A percentile compares a stretch with the other conserved stretches of the same genome.
phyloP scores from a whole-genome alignment of 108 stramenopile species.

The Skeletonema tropicum region DNA sequence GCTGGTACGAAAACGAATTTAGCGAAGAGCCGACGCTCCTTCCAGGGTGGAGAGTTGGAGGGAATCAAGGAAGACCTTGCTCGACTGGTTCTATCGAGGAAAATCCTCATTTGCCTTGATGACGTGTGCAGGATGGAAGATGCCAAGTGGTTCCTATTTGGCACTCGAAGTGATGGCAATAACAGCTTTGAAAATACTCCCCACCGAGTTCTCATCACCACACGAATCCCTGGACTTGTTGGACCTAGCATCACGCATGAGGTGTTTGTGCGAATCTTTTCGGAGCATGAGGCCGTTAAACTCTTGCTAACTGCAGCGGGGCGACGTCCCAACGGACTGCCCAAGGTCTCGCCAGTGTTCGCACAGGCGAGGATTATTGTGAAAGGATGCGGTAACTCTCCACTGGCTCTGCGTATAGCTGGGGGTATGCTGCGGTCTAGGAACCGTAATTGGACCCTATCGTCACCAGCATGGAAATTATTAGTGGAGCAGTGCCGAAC shows the following conservation, averaged over 20 bases:
- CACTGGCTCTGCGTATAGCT: conserved; percentile 78
- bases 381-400: conserved; percentile 90
- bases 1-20: conserved; percentile 39
- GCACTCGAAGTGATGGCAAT: conserved; percentile 40
- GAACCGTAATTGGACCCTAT: conserved; percentile 86
- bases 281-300: conserved; percentile 89
- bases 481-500: conserved; percentile 76
- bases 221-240: conserved; percentile 73
- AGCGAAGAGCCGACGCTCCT: conserved; percentile 67
- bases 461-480: conserved; percentile 77
- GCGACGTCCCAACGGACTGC: conserved; percentile 77
- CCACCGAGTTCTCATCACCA: conserved; percentile 76
- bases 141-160: conserved; percentile 90
- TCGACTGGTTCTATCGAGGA: conserved; percentile 58
- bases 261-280: conserved; percentile 87
- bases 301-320: conserved; percentile 83
- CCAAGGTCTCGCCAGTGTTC: conserved; percentile 81
- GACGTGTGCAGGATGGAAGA: conserved; percentile 89
- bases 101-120: conserved; percentile 81
- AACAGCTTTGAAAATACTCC: conserved; percentile 59
- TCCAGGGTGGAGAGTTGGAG: conserved; percentile 84
- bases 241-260: conserved; percentile 79
- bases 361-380: conserved; percentile 84
- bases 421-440: conserved; percentile 85
- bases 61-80: conserved; percentile 86